A percentile compares a stretch with the other conserved stretches of the same genome.
Evolutionary conservation across 352 stramenopile species (phyloP).

Genomic region (Pythium phragmiticola): DNA sequence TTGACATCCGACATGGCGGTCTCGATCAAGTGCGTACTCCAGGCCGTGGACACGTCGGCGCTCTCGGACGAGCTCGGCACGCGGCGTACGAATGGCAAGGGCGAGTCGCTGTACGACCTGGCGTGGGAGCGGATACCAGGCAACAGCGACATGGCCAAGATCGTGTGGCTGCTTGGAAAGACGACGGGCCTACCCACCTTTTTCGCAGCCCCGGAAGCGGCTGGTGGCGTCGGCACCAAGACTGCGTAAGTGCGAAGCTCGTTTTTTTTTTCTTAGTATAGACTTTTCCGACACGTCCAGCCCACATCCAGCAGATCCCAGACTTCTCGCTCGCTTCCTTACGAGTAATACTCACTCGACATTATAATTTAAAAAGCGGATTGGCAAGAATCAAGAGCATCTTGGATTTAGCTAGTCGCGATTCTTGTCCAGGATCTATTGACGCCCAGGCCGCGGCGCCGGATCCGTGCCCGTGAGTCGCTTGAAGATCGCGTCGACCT

Average conservation of each 20-base stretch:
- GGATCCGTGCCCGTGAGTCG: constrained; percentile 68
- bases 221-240: background rate
- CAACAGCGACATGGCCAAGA: constrained; percentile 60
- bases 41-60: constrained; percentile 54
- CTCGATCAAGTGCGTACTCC: constrained; percentile 70
- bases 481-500: constrained; percentile 83
- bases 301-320: background rate
- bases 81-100: constrained; percentile 39
- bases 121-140: constrained; percentile 85
- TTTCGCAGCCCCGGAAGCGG: constrained; percentile 15
- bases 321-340: background rate
- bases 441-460: constrained; percentile 44
- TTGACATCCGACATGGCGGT: constrained; percentile 51
- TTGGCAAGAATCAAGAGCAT: background rate
- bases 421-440: constrained; percentile 11
- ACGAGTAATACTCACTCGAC: background rate
- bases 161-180: constrained; percentile 75
- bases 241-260: constrained; percentile 1
- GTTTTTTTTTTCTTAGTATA: background rate
- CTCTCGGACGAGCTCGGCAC: constrained; percentile 31
- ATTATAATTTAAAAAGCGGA: constrained; percentile 18
- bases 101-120: constrained; percentile 49
- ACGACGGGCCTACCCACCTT: constrained; percentile 47
- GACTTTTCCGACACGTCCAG: no score
- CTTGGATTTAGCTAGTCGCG: background rate